Evolutionary conservation across 2,329 filamentous ascomycete genomes (phyloP), one percentile per base, ranked within the genome.

Genomic region (Tolypocladium inflatum): DNA sequence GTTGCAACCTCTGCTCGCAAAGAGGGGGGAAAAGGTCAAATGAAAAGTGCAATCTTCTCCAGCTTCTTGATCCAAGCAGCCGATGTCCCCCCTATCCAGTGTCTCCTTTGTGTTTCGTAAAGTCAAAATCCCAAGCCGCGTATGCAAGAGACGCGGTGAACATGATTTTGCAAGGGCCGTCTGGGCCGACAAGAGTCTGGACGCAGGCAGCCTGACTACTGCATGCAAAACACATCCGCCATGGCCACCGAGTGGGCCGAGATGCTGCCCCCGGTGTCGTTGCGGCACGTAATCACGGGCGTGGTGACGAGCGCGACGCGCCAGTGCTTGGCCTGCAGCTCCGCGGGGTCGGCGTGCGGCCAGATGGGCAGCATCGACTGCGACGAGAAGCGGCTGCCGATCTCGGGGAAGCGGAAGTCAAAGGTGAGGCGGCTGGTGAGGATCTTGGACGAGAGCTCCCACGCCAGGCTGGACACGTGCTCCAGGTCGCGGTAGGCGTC

Each of bases 271-370:
- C 76, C 78, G 2, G 70, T 75, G 42, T 83, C 80, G 61, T 82
- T 80, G 38, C 80, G 74, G 63, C 80, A 76, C 2, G 79, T 82
- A 52, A 84, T 75, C 10, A 78, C 75, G 1, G 81, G 81, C 0
- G 81, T 82, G 6, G 80, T 77, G 35, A 80, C 78, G 2, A 83
- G 72, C 56, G 78, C 76, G n/a, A 84, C 67, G 6, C 80, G 76
- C 69, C 73, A 78, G 63, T 82, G 79, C 63, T 74, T 74, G 7
- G 73, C 69, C 69, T 82, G 79, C 23, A 83, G 67, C 55, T 76
- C 71, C 57, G 72, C 66, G 0, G 74, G 70, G 41, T 77, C 71
- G 35, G 71, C 63, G 41, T 66, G 62, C 30, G 73, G 72, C 68
- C 80, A 80, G 60, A 80, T 71, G 57, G 62, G 75, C 52, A 71